Conservation (phyloP, 2,329 filamentous ascomycete genomes). For the Stenocarpella maydis region DNA sequence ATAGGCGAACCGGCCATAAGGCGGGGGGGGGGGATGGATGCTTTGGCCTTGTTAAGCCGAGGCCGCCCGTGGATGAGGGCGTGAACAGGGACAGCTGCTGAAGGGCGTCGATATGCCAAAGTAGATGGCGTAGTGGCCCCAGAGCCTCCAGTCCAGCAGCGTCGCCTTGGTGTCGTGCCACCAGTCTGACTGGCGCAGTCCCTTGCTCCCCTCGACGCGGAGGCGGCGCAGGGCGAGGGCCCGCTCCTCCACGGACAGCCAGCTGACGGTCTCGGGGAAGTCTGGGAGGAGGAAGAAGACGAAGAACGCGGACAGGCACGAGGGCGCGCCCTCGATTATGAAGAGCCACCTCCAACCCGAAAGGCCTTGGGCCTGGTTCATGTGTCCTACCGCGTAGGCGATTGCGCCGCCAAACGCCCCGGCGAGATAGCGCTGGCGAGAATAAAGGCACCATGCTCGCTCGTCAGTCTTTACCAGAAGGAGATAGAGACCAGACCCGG, state of each 20-base stretch:
- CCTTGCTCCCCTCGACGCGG: conserved; percentile 56
- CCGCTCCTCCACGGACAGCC: conserved; percentile 67
- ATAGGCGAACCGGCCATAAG: conserved; percentile 66
- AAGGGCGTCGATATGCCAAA: conserved; percentile 47
- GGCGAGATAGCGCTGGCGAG: conserved; percentile 73
- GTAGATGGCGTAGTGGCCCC: conserved; percentile 64
- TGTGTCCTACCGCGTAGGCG: conserved; percentile 74
- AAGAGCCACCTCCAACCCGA: conserved; percentile 73
- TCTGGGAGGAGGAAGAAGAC: conserved; percentile 70
- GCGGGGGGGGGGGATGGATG: no score
- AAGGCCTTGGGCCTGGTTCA: conserved; percentile 68
- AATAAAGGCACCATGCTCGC: conserved; percentile 73
- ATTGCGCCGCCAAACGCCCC: conserved; percentile 77
- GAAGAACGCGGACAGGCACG: conserved; percentile 61
- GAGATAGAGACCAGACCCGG: conserved; percentile 59
- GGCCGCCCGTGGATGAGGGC: conserved; percentile 63
- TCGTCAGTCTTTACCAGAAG: conserved; percentile 77
- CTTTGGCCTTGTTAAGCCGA: conserved; percentile 47
- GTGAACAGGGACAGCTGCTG: conserved; percentile 53
- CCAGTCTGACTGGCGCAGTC: conserved; percentile 67
- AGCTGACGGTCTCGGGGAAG: conserved; percentile 69
- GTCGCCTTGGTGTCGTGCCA: conserved; percentile 74
- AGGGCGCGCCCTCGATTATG: conserved; percentile 52
- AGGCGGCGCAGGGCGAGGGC: conserved; percentile 56
- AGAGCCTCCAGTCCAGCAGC: conserved; percentile 70